Percentiles rank a stretch among this genome's conserved stretches.
Conservation (phyloP, 495 filamentous ascomycete genomes). For the Cairneyella variabilis region DNA sequence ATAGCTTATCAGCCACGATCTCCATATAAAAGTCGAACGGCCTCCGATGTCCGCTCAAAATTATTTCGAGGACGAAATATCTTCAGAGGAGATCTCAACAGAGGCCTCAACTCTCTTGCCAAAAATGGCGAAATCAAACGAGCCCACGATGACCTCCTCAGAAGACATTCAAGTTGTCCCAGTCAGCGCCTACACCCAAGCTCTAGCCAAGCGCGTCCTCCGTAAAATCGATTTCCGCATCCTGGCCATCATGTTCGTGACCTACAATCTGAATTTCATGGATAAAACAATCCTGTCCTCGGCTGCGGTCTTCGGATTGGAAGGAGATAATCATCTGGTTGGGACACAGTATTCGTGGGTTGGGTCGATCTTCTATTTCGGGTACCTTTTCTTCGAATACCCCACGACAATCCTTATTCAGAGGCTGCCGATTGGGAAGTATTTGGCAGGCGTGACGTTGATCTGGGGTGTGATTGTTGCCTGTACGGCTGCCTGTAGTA, state of each 20-base stretch:
- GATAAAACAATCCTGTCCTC: constrained; percentile 64
- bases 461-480: constrained; percentile 55
- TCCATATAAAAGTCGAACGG: too few species aligned
- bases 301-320: constrained; percentile 58
- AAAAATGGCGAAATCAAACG: too few species aligned
- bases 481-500: constrained; percentile 46
- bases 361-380: constrained; percentile 60
- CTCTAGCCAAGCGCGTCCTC: constrained; percentile 8
- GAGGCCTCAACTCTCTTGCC: too few species aligned
- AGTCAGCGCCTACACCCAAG: constrained; percentile 11
- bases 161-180: not conserved
- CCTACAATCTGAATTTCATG: constrained; percentile 60
- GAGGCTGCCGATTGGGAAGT: constrained; percentile 55
- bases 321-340: constrained; percentile 25
- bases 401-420: constrained; percentile 59
- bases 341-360: constrained; percentile 46
- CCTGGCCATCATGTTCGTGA: constrained; percentile 39
- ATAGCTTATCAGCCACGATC: too few species aligned
- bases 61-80: too few species aligned
- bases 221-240: constrained; percentile 15
- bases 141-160: not conserved
- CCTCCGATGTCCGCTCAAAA: too few species aligned
- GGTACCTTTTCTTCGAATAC: constrained; percentile 63
- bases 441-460: constrained; percentile 52
- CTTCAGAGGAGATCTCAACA: too few species aligned